phyloP scores from a whole-genome alignment of 176 grass and related monocot genomes.

The Saccharum spontaneum region DNA sequence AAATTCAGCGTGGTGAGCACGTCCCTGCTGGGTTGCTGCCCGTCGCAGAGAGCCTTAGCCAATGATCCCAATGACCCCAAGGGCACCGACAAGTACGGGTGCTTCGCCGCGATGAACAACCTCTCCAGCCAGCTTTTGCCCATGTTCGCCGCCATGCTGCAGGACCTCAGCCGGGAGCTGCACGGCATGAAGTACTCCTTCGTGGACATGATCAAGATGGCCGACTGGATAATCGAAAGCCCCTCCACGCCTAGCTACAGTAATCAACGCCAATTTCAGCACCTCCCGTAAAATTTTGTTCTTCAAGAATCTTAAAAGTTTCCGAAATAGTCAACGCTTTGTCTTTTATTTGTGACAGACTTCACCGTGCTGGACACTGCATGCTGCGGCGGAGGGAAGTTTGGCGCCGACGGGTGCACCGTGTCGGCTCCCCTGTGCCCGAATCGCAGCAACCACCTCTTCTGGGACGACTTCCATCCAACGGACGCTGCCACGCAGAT shows the following conservation, averaged over 20 bases:
- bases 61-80: not conserved
- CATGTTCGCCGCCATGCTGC: not conserved
- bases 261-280: not conserved
- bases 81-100: not conserved
- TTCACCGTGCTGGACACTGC: conserved; percentile 29
- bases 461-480: conserved; percentile 71
- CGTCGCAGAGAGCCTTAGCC: conserved; percentile 7
- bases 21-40: conserved; percentile 48
- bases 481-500: conserved; percentile 33
- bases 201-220: conserved; percentile 15
- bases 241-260: not conserved
- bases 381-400: conserved; percentile 41
- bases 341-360: not conserved
- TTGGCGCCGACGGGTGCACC: not conserved
- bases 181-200: conserved; percentile 58
- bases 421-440: conserved; percentile 27
- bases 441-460: conserved; percentile 45
- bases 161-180: not conserved
- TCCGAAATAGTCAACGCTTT: too few relatives aligned
- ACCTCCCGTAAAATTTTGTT: too few relatives aligned
- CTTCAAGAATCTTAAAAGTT: too few relatives aligned
- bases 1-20: conserved; percentile 48
- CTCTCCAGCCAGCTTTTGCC: conserved; percentile 29
- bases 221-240: not conserved
- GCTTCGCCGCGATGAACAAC: conserved; percentile 28